A percentile compares a stretch with the other conserved stretches of the same genome.
Conservation (phyloP, 2,329 filamentous ascomycete genomes). For the Chaetomiaceae sp. region DNA sequence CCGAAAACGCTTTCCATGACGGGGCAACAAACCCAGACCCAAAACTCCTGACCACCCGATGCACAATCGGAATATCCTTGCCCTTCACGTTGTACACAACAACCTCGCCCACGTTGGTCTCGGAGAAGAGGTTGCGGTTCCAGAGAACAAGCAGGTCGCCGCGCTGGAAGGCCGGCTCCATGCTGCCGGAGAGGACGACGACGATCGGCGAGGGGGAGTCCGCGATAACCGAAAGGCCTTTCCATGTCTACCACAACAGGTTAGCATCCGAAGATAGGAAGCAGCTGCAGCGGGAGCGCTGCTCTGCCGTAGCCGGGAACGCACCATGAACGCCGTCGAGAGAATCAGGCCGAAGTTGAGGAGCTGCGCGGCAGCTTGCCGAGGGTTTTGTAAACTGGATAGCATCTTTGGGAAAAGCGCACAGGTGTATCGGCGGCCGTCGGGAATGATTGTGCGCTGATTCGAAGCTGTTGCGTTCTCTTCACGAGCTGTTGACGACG, state of each 20-base stretch:
- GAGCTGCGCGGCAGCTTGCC: conserved; percentile 73
- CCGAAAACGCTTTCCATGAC: no score
- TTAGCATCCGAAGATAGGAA: conserved; percentile 15
- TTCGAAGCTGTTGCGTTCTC: conserved; percentile 2
- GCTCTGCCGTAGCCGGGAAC: conserved; percentile 16
- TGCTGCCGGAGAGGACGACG: conserved; percentile 75
- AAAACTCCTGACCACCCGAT: conserved; percentile 76
- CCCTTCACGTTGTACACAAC: conserved; percentile 73
- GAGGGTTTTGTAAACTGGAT: conserved; percentile 63
- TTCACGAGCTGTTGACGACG: not conserved
- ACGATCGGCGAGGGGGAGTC: conserved; percentile 74
- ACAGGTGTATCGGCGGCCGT: not conserved
- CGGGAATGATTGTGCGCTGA: not conserved
- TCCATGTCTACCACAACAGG: conserved; percentile 61
- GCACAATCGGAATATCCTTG: conserved; percentile 97
- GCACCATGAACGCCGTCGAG: conserved; percentile 82
- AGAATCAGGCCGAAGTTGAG: conserved; percentile 89
- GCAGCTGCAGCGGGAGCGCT: not conserved
- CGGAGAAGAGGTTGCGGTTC: conserved; percentile 59
- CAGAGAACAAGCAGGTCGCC: conserved; percentile 71
- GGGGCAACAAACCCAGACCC: conserved; percentile 45
- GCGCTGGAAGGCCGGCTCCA: conserved; percentile 77
- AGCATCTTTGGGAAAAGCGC: conserved; percentile 49
- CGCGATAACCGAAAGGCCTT: conserved; percentile 72
- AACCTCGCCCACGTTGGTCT: conserved; percentile 44